Percentiles rank a stretch among this genome's conserved stretches.
phyloP scores from a whole-genome alignment of 441 rosid species.

The Adansonia gregorii region DNA sequence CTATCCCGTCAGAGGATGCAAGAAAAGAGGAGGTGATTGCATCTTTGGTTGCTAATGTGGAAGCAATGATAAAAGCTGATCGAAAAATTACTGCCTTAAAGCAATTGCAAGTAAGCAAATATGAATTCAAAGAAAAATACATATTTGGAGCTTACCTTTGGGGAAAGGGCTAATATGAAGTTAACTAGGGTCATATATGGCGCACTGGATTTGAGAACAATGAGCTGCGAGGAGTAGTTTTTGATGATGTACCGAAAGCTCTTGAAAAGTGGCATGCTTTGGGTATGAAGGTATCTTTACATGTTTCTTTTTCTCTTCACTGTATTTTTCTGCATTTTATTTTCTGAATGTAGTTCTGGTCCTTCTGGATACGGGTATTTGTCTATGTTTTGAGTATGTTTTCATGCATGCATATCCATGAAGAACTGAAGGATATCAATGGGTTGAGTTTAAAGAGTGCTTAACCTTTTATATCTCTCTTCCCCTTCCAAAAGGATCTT shows the following conservation, averaged over 20 bases:
- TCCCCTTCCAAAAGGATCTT: not conserved
- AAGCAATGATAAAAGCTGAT: constrained; percentile 92
- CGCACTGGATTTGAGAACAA: constrained; percentile 72
- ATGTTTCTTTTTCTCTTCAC: not conserved
- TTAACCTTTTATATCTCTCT: not conserved
- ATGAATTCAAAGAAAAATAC: not conserved
- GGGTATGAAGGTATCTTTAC: constrained; percentile 66
- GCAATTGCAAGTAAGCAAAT: constrained; percentile 78
- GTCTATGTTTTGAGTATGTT: not conserved
- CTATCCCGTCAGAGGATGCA: constrained; percentile 64
- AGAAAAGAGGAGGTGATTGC: constrained; percentile 82
- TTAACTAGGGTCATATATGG: constrained; percentile 91
- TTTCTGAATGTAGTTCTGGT: not conserved
- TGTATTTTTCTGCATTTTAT: not conserved
- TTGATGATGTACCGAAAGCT: constrained; percentile 82
- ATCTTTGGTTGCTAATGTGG: constrained; percentile 85
- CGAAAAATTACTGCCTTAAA: constrained; percentile 92
- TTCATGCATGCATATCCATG: not conserved
- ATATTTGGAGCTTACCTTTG: constrained; percentile 1
- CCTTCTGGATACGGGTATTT: not conserved
- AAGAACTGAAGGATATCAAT: not conserved
- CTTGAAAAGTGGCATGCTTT: constrained; percentile 83
- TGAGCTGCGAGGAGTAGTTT: constrained; percentile 78
- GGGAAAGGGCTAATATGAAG: constrained; percentile 15
- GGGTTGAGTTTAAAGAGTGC: not conserved